Percentiles rank a stretch among this genome's conserved stretches.
These are phyloP conservation scores for Nemania diffusa DNA, from an alignment of 2,329 filamentous ascomycete genomes.

Conservation along the genomic window DNA sequence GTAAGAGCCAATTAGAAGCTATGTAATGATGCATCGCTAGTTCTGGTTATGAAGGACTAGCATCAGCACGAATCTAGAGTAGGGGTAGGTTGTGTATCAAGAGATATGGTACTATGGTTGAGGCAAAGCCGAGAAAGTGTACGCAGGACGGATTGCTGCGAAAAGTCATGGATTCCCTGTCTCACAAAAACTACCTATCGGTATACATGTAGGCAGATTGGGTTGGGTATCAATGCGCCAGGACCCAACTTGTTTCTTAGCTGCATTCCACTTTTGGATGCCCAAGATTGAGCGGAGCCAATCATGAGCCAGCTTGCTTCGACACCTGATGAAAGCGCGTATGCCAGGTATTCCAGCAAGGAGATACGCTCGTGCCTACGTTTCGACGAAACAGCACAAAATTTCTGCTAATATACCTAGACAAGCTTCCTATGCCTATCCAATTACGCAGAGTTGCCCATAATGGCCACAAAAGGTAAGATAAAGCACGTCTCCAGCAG, in stretches of 20 bases:
- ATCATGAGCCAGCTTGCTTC: conserved; percentile 23
- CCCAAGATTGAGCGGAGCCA: conserved; percentile 38
- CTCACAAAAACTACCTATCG: conserved; percentile 20
- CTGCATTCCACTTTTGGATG: conserved; percentile 45
- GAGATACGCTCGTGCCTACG: conserved; percentile 25
- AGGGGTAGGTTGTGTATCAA: conserved; percentile 14
- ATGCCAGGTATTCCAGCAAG: conserved; percentile 11
- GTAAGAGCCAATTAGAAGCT: conserved; percentile 7
- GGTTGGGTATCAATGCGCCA: conserved; percentile 60
- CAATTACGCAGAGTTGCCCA: conserved; percentile 36
- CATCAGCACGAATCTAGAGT: conserved; percentile 6
- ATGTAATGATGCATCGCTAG: conserved; percentile 15
- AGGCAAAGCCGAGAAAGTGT: conserved; percentile 13
- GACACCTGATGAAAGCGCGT: conserved; percentile 15
- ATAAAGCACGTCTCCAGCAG: conserved; percentile 13
- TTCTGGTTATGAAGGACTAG: background rate
- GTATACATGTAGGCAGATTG: conserved; percentile 26
- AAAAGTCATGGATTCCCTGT: conserved; percentile 25
- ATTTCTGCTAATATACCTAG: conserved; percentile 17
- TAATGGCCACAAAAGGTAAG: conserved; percentile 35
- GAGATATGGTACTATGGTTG: conserved; percentile 18
- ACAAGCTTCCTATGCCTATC: conserved; percentile 38
- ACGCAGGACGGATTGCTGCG: conserved; percentile 11
- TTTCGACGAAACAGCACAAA: conserved; percentile 30
- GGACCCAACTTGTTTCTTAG: conserved; percentile 48